A percentile compares a stretch with the other conserved stretches of the same genome.
These are phyloP conservation scores for Euphrasia confusa DNA, from an alignment of 257 asterid genomes.

Conservation along the genomic window DNA sequence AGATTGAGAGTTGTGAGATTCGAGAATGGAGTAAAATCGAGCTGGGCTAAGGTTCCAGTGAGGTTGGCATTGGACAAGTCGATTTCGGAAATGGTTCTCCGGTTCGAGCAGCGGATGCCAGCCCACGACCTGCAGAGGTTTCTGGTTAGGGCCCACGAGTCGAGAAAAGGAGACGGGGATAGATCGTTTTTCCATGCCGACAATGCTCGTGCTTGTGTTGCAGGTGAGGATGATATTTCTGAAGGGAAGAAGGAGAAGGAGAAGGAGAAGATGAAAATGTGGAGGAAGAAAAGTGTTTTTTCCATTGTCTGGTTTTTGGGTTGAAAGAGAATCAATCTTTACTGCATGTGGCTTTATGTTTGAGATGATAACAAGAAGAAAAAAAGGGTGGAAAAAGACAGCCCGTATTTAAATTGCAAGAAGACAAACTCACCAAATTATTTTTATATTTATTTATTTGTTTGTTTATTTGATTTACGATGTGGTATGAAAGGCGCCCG, in stretches of 20 bases:
- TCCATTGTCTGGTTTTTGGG: too few species aligned
- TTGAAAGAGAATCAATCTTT: too few species aligned
- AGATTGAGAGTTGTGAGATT: constrained; percentile 27
- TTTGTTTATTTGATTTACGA: too few species aligned
- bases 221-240: constrained; percentile 32
- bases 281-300: constrained; percentile 23
- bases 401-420: too few species aligned
- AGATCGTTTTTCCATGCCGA: constrained; percentile 47
- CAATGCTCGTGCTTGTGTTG: constrained; percentile 43
- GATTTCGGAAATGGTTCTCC: background rate
- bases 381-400: too few species aligned
- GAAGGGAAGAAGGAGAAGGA: constrained; percentile 22
- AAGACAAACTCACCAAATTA: too few species aligned
- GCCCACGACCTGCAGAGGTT: constrained; percentile 52
- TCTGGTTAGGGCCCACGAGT: constrained; percentile 44
- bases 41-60: background rate
- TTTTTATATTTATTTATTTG: too few species aligned
- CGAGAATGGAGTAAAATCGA: background rate
- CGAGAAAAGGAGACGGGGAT: constrained; percentile 29
- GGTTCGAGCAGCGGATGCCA: constrained; percentile 37
- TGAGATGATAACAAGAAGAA: too few species aligned
- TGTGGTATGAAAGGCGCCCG: too few species aligned
- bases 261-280: constrained; percentile 20
- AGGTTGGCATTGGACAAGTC: background rate
- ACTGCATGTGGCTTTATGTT: too few species aligned